Base-by-base conservation (phyloP, 768 basidiomycete species). In the Rhodotorula diobovata region DNA sequence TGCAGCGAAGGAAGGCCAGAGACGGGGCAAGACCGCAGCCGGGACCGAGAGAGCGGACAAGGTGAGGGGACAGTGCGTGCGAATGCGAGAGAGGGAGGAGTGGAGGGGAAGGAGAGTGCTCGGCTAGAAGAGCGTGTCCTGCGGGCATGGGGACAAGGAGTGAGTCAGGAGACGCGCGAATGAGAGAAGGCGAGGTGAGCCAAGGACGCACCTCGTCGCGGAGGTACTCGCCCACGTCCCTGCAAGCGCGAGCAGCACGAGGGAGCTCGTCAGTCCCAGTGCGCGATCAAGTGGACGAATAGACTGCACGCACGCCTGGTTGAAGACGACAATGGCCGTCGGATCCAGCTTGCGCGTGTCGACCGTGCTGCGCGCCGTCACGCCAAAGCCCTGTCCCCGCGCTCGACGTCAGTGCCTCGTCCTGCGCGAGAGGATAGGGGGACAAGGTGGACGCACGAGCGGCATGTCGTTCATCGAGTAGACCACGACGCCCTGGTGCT, bases 331-430 rank as follows among this genome's bases (percentile, higher is more conserved):
- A 68, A 99, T 97, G 14, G 91, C 88, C 34, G 94, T 97, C 34
- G 96, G 96, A 79, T 98, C 96, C 55, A 98, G 81, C 85, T 99
- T 99, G 76, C 95, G 83, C 35, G 96, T 97, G 80, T 99, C 96
- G 15, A 96, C 81, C 9, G 96, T 98, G 41, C 93, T 94, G 67
- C 94, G 85, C 10, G 96, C 90, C 45, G 96, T 98, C 10, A 98
- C 96, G 66, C 96, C 96, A 79, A 98, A 98, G 35, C 96, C 96
- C 56, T 57, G 34, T 14, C 21, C 21, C 15, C 10, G 20, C 93
- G 28, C 57, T 41, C 61, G 25, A 35, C 28, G 48, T 48, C 28
- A 21, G 39, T 8, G 25, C 43, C 9, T 28, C 4, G 41, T 50
- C 43, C 41, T 48, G 57, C 48, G 67, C 32, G 54, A 39, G 37